Evolutionary conservation across 176 grass and related monocot species (phyloP).

Genomic region (Phoenix dactylifera): DNA sequence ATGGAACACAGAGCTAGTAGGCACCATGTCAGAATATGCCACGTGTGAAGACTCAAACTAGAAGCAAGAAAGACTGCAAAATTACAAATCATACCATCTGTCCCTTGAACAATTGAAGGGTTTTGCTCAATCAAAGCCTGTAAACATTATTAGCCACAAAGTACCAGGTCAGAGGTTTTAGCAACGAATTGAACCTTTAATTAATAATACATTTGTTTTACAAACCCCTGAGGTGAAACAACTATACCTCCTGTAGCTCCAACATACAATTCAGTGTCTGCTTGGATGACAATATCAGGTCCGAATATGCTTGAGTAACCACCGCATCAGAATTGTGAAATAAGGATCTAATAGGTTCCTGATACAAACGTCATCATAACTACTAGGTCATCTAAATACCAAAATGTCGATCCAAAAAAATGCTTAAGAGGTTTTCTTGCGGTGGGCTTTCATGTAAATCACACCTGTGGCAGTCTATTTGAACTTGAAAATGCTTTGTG

Average conservation of each 20-base stretch:
- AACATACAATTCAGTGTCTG: constrained; percentile 54
- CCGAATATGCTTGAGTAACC: constrained; percentile 53
- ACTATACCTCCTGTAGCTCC: constrained; percentile 75
- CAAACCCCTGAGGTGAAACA: not conserved
- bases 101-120: constrained; percentile 25
- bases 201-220: too few species aligned
- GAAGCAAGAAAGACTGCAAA: not conserved
- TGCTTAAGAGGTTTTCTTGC: not conserved
- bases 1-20: too few species aligned
- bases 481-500: constrained; percentile 79
- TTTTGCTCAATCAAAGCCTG: constrained; percentile 83
- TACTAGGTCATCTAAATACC: too few species aligned
- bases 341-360: constrained; percentile 58
- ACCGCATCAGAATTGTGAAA: constrained; percentile 48
- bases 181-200: too few species aligned
- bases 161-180: not conserved
- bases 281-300: constrained; percentile 53
- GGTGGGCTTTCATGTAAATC: not conserved
- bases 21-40: too few species aligned
- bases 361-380: not conserved
- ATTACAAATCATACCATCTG: constrained; percentile 28
- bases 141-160: constrained; percentile 15
- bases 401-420: too few species aligned
- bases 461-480: constrained; percentile 84
- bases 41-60: not conserved